Evolutionary conservation across 352 stramenopile genomes (phyloP), one percentile per base, ranked within the genome.

Genomic region (Paralagenidium karlingii): DNA sequence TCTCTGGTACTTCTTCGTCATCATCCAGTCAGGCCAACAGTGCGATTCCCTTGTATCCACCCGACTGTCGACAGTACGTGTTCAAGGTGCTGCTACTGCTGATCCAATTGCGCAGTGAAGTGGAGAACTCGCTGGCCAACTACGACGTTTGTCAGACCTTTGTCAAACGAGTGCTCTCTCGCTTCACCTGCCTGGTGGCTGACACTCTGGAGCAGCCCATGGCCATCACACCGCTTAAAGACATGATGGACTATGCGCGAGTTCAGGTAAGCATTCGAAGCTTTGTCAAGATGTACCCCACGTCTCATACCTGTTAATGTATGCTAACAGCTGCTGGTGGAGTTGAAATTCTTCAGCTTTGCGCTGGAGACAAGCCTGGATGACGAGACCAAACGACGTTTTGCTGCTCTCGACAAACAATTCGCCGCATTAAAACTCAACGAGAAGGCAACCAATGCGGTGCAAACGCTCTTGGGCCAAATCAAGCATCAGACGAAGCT

Each of bases 401-500:
- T 82, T 18, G 55, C 63, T 22, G 45, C 54, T 1, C 49, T 68
- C 15, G 69, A 85, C 42, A 78, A 70, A 45, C 36, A 55, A 24
- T 44, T 85, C 11, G 24, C 66, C 19, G 47, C 63, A 34, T 22
- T 16, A 24, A 76, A 58, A 39, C 16, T 39, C 12, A 60, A 43
- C 30, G 70, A 73, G 15, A 60, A 62, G 25, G 47, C 48, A 21
- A 61, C 50, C 11, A 21, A 57, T 3, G 63, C 65, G 18, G 60
- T 71, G 20, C 38, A 65, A 22, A 54, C 59, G 39, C 58, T 88
- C 32, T 44, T 83, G 24, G 68, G 63, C 31, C 68, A 88, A 56
- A 62, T 88, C 53, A 82, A 88, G 55, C 65, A 80, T 34, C 68
- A 86, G 43, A 86, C 62, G 45, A 83, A 86, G 47, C 47, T 87